Evolutionary conservation across 257 asterid genomes (phyloP), one percentile per base, ranked within the genome.

Genomic region (Pogostemon cablin): DNA sequence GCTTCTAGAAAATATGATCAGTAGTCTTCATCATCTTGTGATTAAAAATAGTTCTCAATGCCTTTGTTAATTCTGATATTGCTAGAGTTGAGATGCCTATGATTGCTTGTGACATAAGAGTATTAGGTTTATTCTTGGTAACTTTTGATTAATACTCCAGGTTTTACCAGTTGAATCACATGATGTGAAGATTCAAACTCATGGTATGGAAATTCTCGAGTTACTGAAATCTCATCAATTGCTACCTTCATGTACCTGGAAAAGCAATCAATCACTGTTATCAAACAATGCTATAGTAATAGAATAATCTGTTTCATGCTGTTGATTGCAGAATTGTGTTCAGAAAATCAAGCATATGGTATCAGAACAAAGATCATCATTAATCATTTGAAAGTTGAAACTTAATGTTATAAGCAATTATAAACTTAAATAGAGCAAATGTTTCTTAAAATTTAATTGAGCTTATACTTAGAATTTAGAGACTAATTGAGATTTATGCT

Each of bases 161-260:
- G 91, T 83, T 74, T 75, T 90, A 74, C 93, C 79, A 83, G 88
- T 79, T 73, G 96, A 88, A 75, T 80, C 85, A 59, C 78, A 85
- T 71, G 55, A 76, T 54, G 72, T 67, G 39, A 83, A 83, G 72
- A 72, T 75, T 73, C 79, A 54, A 74, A 71, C 79, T 59, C 77
- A 57, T 71, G 77, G 87, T 77, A 74, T 86, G 72, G 89, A 85
- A 77, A 82, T 80, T 71, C 74, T 85, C 32, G 91, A 86, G 83
- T 80, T 80, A 61, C 86, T 88, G 69, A 79, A 81, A 81, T 86
- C 90, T 66, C 79, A 78, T 61, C 82, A 72, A 15, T 65, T 59
- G 17, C 60, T 85, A 62, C 81, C 83, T 6, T 68, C 77, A 15
- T 52, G 88, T 85, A 74, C 65, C 46, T 9, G 20, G 9, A 53